Evolutionary conservation across 2,329 filamentous ascomycete species (phyloP).

Genomic region (Colletotrichum sp.): DNA sequence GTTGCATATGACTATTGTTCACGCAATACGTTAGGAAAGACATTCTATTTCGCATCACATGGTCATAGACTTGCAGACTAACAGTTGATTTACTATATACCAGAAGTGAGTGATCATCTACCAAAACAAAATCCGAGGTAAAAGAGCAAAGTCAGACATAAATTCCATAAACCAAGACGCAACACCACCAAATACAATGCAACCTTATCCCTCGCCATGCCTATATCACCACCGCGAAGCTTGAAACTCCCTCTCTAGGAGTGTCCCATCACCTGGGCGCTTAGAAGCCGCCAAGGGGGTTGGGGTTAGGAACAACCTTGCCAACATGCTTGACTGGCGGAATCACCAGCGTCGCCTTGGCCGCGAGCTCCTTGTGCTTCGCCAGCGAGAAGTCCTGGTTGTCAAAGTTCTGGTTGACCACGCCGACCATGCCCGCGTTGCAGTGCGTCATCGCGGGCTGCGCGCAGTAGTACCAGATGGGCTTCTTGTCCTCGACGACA

Average conservation of each 20-base stretch:
- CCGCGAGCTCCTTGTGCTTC: slow-evolving; percentile 41
- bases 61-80: too few relatives aligned
- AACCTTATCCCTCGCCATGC: fast-evolving
- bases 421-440: slow-evolving; percentile 53
- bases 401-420: slow-evolving; percentile 54
- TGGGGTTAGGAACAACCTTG: slow-evolving; percentile 43
- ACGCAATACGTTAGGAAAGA: too few relatives aligned
- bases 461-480: slow-evolving; percentile 48
- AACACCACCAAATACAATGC: not conserved
- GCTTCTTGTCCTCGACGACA: slow-evolving; percentile 42
- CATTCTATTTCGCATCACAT: too few relatives aligned
- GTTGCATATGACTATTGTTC: too few relatives aligned
- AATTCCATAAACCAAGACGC: not conserved
- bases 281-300: slow-evolving; percentile 42
- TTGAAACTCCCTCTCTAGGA: not conserved
- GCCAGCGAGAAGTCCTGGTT: slow-evolving; percentile 40
- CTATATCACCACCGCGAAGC: not conserved
- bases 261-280: not conserved
- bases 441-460: slow-evolving; percentile 47
- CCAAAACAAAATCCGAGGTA: not conserved
- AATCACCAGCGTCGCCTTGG: slow-evolving; percentile 30
- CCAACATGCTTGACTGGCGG: slow-evolving; percentile 40
- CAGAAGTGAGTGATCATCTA: not conserved
- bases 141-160: not conserved
- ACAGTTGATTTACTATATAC: not conserved